Conservation (phyloP, 345 rosid species). For the Rhodamnia argentea region DNA sequence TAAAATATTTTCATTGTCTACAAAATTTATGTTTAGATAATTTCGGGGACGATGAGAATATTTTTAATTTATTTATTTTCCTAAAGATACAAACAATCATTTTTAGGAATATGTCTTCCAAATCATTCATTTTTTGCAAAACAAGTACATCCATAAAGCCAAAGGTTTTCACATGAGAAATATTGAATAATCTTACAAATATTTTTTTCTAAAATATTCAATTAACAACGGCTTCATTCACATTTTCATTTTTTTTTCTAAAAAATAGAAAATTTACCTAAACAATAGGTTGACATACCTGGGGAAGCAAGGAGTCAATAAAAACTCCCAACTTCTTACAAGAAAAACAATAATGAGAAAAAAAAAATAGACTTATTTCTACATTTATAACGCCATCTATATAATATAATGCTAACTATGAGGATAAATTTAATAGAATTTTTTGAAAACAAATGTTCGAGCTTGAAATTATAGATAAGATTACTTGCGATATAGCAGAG, state of each 20-base stretch:
- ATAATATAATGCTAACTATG: neutral
- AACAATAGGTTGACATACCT: neutral
- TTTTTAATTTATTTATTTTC: neutral
- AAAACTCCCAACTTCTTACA: neutral
- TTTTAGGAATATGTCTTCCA: neutral
- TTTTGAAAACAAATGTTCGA: fast-evolving
- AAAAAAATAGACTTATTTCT: neutral
- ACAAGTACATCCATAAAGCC: fast-evolving
- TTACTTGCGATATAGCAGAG: neutral
- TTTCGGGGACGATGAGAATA: neutral
- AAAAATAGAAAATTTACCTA: neutral
- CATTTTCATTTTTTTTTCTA: neutral
- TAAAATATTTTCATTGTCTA: neutral
- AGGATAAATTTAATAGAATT: neutral
- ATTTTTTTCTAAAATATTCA: neutral
- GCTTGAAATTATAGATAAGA: neutral
- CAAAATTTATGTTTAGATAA: neutral
- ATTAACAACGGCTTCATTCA: neutral
- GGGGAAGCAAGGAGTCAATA: neutral
- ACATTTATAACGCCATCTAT: neutral
- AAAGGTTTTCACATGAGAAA: fast-evolving
- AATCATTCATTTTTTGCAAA: neutral
- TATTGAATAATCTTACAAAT: neutral
- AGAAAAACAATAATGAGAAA: neutral
- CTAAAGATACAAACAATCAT: fast-evolving